These are phyloP conservation scores for Oryza meyeriana DNA, from an alignment of 176 grass and related monocot species.

Conservation along the genomic window DNA sequence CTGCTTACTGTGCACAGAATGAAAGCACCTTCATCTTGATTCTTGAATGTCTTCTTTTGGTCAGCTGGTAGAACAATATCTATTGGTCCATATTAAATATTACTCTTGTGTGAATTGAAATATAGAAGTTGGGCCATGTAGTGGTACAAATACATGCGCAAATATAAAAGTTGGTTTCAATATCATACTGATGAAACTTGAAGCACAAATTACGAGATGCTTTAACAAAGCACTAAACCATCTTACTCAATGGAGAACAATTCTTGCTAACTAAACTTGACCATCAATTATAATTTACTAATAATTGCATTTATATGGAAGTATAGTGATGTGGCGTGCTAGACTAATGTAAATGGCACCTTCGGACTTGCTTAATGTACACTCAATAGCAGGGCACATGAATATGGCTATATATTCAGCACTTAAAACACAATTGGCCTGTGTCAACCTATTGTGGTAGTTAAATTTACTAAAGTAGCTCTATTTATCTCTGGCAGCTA, in stretches of 20 bases:
- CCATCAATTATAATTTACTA: constrained; percentile 6
- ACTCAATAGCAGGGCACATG: not conserved
- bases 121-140: not conserved
- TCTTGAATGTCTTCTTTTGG: not conserved
- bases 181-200: not conserved
- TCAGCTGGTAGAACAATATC: not conserved
- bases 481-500: not conserved
- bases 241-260: not conserved
- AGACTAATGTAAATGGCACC: not conserved
- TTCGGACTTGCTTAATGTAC: not conserved
- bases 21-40: not conserved
- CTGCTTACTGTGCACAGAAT: not conserved
- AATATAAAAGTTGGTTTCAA: not conserved
- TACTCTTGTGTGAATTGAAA: not conserved
- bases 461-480: not conserved
- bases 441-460: not conserved
- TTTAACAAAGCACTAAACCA: not conserved
- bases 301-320: not conserved
- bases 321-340: not conserved
- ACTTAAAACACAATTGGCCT: not conserved
- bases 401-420: not conserved
- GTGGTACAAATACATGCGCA: not conserved
- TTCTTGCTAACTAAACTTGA: not conserved
- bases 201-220: not conserved
- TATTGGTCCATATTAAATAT: not conserved